phyloP scores from a whole-genome alignment of 345 rosid genomes.

The Trapa incisa region DNA sequence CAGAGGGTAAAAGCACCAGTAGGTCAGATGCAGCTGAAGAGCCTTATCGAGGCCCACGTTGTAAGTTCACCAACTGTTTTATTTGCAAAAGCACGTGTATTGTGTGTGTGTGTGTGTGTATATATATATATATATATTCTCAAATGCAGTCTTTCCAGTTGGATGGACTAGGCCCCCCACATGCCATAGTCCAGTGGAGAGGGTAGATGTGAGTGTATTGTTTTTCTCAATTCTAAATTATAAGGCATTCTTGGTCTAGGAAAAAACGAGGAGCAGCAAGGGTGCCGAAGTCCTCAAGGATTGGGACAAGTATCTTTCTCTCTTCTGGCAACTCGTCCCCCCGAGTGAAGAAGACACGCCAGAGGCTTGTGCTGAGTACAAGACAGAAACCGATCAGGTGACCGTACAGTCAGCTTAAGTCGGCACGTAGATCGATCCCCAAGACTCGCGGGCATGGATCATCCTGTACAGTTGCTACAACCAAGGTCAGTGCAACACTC shows the following conservation, averaged over 20 bases:
- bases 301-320: slow-evolving; percentile 72
- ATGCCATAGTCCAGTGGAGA: not conserved
- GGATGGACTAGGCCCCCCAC: too few species aligned
- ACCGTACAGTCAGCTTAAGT: slow-evolving; percentile 60
- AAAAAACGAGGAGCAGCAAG: slow-evolving; percentile 88
- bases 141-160: not conserved
- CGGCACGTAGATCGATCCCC: not conserved
- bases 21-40: slow-evolving; percentile 88
- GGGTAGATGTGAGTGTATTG: not conserved
- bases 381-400: slow-evolving; percentile 56
- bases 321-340: slow-evolving; percentile 95
- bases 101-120: too few species aligned
- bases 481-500: not conserved
- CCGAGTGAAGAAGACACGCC: slow-evolving; percentile 99
- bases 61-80: slow-evolving; percentile 36
- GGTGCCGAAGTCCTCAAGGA: slow-evolving; percentile 59
- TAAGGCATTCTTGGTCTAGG: slow-evolving; percentile 26
- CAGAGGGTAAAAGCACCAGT: slow-evolving; percentile 94
- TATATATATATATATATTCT: not conserved
- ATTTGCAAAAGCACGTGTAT: too few species aligned
- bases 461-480: slow-evolving; percentile 1
- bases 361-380: slow-evolving; percentile 73
- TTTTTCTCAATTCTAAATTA: not conserved
- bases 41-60: slow-evolving; percentile 79
- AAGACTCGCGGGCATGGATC: not conserved